Percentiles rank a stretch among this genome's conserved stretches.
phyloP scores from a whole-genome alignment of 352 stramenopile species.

The Phytopythium oedochilum region DNA sequence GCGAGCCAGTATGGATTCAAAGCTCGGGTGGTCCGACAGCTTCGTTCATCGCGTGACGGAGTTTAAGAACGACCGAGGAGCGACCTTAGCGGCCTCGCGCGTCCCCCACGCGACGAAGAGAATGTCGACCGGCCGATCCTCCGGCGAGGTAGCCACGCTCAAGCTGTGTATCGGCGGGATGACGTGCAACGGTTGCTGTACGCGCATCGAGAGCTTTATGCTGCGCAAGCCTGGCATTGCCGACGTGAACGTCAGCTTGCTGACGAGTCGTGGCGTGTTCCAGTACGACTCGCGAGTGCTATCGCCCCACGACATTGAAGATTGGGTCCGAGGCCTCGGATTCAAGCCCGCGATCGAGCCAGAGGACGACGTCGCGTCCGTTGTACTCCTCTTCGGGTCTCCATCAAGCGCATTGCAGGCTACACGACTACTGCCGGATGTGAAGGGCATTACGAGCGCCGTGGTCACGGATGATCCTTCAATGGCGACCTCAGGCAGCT shows the following conservation, averaged over 20 bases:
- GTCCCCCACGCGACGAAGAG: conserved; percentile 9
- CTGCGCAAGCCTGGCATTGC: conserved; percentile 42
- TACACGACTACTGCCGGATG: conserved; percentile 16
- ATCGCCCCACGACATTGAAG: conserved; percentile 56
- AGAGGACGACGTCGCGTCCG: conserved; percentile 41
- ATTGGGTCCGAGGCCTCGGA: conserved; percentile 53
- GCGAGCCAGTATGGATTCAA: not conserved
- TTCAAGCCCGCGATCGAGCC: conserved; percentile 61
- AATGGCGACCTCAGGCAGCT: not conserved
- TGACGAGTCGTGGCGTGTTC: conserved; percentile 52
- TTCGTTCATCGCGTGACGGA: conserved; percentile 36
- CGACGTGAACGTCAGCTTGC: conserved; percentile 56
- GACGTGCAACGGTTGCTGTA: conserved; percentile 86
- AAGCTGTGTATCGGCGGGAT: conserved; percentile 72
- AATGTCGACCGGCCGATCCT: conserved; percentile 6
- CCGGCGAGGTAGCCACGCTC: conserved; percentile 25
- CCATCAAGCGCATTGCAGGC: conserved; percentile 16
- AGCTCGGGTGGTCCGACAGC: conserved; percentile 14
- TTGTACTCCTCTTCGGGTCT: conserved; percentile 45
- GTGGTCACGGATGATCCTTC: conserved; percentile 16
- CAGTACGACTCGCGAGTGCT: conserved; percentile 37
- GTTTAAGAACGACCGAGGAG: conserved; percentile 29
- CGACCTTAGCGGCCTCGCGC: conserved; percentile 7
- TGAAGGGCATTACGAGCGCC: conserved; percentile 31
- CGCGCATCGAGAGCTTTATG: conserved; percentile 79